These are phyloP conservation scores for Xylariaceae sp. DNA, from an alignment of 2,329 filamentous ascomycete species.

Conservation along the genomic window DNA sequence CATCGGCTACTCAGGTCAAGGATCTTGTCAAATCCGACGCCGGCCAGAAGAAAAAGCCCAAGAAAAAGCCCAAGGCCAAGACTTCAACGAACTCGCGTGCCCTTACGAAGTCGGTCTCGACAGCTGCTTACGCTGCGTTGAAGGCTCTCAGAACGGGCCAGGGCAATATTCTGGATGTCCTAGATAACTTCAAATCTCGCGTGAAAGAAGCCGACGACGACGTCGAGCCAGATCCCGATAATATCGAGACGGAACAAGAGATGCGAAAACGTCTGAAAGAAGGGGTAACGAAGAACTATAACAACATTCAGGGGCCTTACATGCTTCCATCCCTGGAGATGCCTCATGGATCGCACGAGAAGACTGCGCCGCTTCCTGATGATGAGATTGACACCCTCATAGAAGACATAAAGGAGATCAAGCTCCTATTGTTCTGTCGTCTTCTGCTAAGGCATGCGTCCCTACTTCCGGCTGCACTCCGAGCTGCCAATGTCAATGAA, in stretches of 20 bases:
- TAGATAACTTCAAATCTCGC: constrained; percentile 4
- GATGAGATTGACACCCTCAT: constrained; percentile 40
- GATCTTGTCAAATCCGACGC: constrained; percentile 14
- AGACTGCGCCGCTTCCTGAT: constrained; percentile 37
- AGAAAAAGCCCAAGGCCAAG: constrained; percentile 30
- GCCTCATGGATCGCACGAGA: constrained; percentile 27
- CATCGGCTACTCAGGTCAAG: background rate
- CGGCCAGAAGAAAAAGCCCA: constrained; percentile 31
- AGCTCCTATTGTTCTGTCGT: constrained; percentile 44
- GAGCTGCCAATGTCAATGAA: constrained; percentile 40
- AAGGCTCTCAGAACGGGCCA: constrained; percentile 12
- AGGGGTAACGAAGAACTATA: constrained; percentile 35
- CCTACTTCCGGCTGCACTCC: constrained; percentile 41
- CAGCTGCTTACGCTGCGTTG: background rate
- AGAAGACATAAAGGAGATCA: constrained; percentile 44
- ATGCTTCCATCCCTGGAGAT: constrained; percentile 32
- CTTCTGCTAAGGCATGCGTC: constrained; percentile 42
- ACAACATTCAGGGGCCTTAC: constrained; percentile 31
- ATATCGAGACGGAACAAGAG: constrained; percentile 40
- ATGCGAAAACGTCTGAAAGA: constrained; percentile 37
- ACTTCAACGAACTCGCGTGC: constrained; percentile 8
- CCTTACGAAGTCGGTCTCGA: constrained; percentile 2
- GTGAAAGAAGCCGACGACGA: background rate
- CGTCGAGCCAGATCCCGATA: constrained; percentile 33
- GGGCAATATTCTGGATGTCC: constrained; percentile 20